phyloP scores from a whole-genome alignment of 108 stramenopile genomes.

The Conticribra guillardii region DNA sequence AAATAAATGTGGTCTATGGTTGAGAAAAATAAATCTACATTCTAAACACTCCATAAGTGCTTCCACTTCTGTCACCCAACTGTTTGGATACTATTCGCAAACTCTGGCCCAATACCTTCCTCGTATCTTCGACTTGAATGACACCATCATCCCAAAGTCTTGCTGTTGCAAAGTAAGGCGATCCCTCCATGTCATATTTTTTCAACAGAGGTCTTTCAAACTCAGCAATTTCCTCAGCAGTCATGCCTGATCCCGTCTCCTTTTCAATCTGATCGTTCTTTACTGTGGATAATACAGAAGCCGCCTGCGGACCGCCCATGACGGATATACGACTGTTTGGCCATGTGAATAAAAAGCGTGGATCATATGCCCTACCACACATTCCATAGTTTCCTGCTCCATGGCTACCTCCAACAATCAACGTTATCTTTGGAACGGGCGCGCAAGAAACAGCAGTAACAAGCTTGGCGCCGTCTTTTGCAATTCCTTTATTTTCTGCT shows the following conservation, averaged over 20 bases:
- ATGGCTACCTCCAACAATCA: slow-evolving; percentile 92
- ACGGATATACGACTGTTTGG: slow-evolving; percentile 95
- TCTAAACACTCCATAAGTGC: slow-evolving; percentile 56
- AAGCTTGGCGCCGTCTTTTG: slow-evolving; percentile 96
- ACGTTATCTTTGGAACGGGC: slow-evolving; percentile 96
- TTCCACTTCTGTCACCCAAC: slow-evolving; percentile 22
- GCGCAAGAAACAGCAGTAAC: slow-evolving; percentile 96
- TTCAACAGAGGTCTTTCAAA: slow-evolving; percentile 77
- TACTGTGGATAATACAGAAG: slow-evolving; percentile 94
- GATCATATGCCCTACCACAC: slow-evolving; percentile 96
- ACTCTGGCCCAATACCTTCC: slow-evolving; percentile 86
- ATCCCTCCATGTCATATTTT: slow-evolving; percentile 82
- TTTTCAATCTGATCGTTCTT: slow-evolving; percentile 82
- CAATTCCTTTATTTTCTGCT: slow-evolving; percentile 96
- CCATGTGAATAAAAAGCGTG: slow-evolving; percentile 98
- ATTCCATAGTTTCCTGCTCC: slow-evolving; percentile 96
- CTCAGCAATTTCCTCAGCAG: slow-evolving; percentile 71
- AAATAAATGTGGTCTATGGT: background rate
- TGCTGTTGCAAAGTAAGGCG: slow-evolving; percentile 91
- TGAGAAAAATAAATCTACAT: too few relatives aligned
- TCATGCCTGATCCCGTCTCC: slow-evolving; percentile 58
- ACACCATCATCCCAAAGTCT: slow-evolving; percentile 98
- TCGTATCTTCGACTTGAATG: slow-evolving; percentile 93
- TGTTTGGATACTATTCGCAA: slow-evolving; percentile 77
- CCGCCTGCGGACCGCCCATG: slow-evolving; percentile 99